Conservation (phyloP, 164 flowering plant genomes). For the Berberis thunbergii region DNA sequence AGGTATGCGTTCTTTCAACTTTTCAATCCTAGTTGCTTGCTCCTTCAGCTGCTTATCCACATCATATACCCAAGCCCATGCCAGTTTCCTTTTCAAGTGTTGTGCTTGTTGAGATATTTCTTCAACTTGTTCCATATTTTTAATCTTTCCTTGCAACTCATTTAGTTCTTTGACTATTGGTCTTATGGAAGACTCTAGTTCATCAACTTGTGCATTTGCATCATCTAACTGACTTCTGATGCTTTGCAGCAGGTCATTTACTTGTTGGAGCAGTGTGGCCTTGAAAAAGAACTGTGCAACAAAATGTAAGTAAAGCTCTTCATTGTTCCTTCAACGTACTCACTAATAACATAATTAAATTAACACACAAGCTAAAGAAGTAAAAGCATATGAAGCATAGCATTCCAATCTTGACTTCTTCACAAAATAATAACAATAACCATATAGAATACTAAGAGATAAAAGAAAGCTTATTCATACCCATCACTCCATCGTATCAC, state of each 20-base stretch:
- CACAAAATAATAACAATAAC: no score
- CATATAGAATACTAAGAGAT: no score
- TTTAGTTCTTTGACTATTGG: conserved; percentile 60
- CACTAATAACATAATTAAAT: no score
- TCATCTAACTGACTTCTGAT: conserved; percentile 31
- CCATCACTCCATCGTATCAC: no score
- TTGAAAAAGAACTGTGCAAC: conserved; percentile 75
- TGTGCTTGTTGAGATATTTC: conserved; percentile 63
- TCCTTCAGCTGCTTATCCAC: conserved; percentile 48
- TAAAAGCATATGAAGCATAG: no score
- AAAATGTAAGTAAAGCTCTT: conserved; percentile 9
- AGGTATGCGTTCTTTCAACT: conserved; percentile 66
- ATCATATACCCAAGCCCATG: conserved; percentile 88
- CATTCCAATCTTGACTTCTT: no score
- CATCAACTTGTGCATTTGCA: conserved; percentile 46
- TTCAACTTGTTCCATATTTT: conserved; percentile 79
- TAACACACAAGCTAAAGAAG: no score
- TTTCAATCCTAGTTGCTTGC: conserved; percentile 42
- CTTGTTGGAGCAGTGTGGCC: conserved; percentile 95
- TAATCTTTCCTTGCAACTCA: conserved; percentile 69
- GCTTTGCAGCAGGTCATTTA: conserved; percentile 52
- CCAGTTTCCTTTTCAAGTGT: conserved; percentile 64
- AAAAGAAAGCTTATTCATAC: no score
- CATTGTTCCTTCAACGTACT: neutral
- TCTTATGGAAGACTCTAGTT: conserved; percentile 52